Percentiles rank a stretch among this genome's conserved stretches.
These are phyloP conservation scores for Xylaria sp. DNA, from an alignment of 2,329 filamentous ascomycete species.

Conservation along the genomic window DNA sequence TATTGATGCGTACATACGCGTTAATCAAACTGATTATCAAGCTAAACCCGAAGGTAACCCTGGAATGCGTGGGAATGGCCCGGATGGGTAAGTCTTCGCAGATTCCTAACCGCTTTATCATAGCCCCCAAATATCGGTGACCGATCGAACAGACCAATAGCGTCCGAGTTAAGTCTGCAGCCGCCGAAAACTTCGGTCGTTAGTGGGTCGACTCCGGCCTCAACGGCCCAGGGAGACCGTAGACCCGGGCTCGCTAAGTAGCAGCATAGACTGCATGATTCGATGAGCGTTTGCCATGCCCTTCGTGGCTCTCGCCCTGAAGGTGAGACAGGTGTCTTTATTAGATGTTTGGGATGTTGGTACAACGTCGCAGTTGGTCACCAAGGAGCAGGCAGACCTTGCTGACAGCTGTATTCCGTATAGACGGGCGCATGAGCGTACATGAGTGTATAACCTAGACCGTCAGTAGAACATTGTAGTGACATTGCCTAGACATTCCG, in stretches of 20 bases:
- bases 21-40: not conserved
- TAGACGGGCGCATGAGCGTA: not conserved
- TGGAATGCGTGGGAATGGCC: conserved; percentile 7
- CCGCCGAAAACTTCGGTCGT: conserved; percentile 8
- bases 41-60: not conserved
- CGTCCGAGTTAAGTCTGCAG: not conserved
- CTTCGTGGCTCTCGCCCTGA: conserved; percentile 7
- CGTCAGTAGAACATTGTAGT: not conserved
- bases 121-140: conserved; percentile 15
- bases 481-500: not conserved
- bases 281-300: conserved; percentile 2
- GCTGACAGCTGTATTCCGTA: conserved; percentile 3
- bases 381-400: conserved; percentile 1
- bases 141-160: conserved; percentile 10
- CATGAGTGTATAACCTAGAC: not conserved
- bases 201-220: conserved; percentile 11
- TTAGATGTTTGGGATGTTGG: not conserved
- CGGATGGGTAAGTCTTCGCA: conserved; percentile 1
- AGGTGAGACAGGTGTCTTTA: not conserved
- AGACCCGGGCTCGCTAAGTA: conserved; percentile 1
- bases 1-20: no score
- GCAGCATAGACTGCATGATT: not conserved
- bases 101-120: not conserved
- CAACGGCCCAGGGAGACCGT: not conserved
- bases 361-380: conserved; percentile 6